Evolutionary conservation across 2,329 filamentous ascomycete species (phyloP).

Genomic region (Stachybotrys chlorohalonatus): DNA sequence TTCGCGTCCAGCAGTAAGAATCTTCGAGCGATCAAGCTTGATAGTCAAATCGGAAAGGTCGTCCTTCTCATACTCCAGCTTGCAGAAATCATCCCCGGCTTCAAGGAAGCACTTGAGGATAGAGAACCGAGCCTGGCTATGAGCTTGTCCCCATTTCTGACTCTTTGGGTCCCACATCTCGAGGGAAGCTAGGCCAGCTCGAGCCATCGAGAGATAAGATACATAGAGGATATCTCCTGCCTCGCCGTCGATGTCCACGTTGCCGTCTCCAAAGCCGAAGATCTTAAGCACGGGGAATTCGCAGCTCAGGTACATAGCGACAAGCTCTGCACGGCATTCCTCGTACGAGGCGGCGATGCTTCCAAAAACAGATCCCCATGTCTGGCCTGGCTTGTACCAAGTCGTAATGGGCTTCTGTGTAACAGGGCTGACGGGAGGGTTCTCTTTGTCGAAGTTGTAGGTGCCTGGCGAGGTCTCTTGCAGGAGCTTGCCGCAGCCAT

Average conservation of each 20-base stretch:
- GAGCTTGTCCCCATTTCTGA: conserved; percentile 85
- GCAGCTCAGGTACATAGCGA: conserved; percentile 84
- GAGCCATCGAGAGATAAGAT: conserved; percentile 87
- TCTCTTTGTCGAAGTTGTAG: conserved; percentile 81
- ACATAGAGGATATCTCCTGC: conserved; percentile 84
- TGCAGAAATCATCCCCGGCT: conserved; percentile 80
- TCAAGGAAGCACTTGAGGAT: conserved; percentile 80
- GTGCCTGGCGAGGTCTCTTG: conserved; percentile 76
- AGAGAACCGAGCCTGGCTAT: conserved; percentile 85
- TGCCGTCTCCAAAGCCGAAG: conserved; percentile 82
- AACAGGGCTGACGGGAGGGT: conserved; percentile 74
- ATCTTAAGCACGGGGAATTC: conserved; percentile 84
- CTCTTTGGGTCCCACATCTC: conserved; percentile 94
- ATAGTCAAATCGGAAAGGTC: conserved; percentile 77
- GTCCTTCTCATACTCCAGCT: conserved; percentile 62
- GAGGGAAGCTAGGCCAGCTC: conserved; percentile 78
- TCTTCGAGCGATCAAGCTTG: conserved; percentile 75
- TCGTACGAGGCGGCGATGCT: conserved; percentile 82
- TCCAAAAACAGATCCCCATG: conserved; percentile 89
- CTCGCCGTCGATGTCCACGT: conserved; percentile 59
- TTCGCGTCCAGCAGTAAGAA: conserved; percentile 70
- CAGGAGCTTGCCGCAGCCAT: conserved; percentile 87
- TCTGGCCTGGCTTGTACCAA: conserved; percentile 93
- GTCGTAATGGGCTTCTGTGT: conserved; percentile 65
- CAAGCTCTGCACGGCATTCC: conserved; percentile 88